Conservation (phyloP, 352 stramenopile genomes). For the Globisporangium rhizosaccharum region DNA sequence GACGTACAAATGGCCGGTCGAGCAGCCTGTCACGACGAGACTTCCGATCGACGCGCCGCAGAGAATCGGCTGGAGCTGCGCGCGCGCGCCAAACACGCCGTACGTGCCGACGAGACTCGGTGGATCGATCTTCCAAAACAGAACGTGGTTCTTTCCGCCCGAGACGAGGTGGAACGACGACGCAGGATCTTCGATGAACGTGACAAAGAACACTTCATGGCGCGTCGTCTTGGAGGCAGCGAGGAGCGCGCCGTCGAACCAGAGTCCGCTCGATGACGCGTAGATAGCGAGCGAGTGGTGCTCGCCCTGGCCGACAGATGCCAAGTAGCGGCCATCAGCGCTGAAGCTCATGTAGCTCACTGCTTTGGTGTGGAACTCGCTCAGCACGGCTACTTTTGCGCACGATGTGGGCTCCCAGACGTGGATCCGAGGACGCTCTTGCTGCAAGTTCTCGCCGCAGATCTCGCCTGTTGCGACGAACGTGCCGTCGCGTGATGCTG, state of each 20-base stretch:
- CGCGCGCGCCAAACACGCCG: conserved; percentile 62
- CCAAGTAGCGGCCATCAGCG: conserved; percentile 33
- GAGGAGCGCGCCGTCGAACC: conserved; percentile 58
- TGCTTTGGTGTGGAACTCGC: conserved; percentile 59
- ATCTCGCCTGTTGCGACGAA: conserved; percentile 75
- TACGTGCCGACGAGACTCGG: conserved; percentile 41
- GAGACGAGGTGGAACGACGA: conserved; percentile 48
- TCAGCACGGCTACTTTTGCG: conserved; percentile 37
- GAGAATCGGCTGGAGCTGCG: conserved; percentile 47
- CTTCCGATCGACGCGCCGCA: conserved; percentile 54
- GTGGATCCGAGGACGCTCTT: conserved; percentile 60
- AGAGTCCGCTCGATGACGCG: conserved; percentile 44
- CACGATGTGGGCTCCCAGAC: conserved; percentile 71
- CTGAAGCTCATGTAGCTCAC: conserved; percentile 65
- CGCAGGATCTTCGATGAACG: conserved; percentile 44
- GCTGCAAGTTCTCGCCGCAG: conserved; percentile 41
- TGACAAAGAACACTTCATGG: conserved; percentile 51
- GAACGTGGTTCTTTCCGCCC: conserved; percentile 58
- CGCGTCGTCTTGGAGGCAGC: conserved; percentile 44
- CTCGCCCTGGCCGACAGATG: conserved; percentile 65
- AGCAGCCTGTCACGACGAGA: conserved; percentile 48
- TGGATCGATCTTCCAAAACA: conserved; percentile 63
- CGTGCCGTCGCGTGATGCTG: conserved; percentile 35
- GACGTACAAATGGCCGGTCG: conserved; percentile 62
- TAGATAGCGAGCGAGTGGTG: conserved; percentile 74